Base-by-base conservation (phyloP, 352 stramenopile species). In the Globisporangium abappressorium region DNA sequence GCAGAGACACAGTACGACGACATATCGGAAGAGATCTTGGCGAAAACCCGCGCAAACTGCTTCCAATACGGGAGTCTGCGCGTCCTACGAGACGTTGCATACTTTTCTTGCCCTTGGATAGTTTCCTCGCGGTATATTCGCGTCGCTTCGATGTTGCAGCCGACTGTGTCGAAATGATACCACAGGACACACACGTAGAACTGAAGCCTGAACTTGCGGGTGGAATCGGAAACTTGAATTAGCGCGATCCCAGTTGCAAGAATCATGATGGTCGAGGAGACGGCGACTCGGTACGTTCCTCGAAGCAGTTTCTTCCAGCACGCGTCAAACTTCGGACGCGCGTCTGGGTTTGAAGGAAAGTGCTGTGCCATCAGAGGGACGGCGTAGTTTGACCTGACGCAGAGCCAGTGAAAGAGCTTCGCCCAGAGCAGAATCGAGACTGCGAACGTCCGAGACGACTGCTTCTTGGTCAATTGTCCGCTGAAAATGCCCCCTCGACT, bases 261-360 rank as follows among this genome's bases (percentile, higher is more conserved):
- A 11, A 24, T 38, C 7, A 62, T 5, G 9, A 20, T 1, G 18
- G 14, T 63, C 20, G 41, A 53, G 1, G 41, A 6, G 3, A 57
- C 47, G 33, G 53, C 28, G 34, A 53, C 6, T 12, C 3, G 34
- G 4, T 34, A 18, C 18, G 57, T 62, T n/a, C 38, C 34, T 11
- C 49, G 5, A 2, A 38, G n/a, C 6, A 70, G 24, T 36, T 70
- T 70, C 22, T 12, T 12, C 49, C 59, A 70, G 57, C 65, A 70
- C 6, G 56, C 20, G 8, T 46, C 1, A 20, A 66, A 57, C 12
- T 33, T 22, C 12, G 65, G 47, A 0, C 15, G 47, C 4, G 30
- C 14, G 20, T 66, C 20, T 11, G 55, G 57, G 26, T 15, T 18
- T 3, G 11, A 30, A 0, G 15, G 43, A 34, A 64, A 65, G 0